These are phyloP conservation scores for Erodium moschatum DNA, from an alignment of 441 rosid genomes.

Conservation along the genomic window DNA sequence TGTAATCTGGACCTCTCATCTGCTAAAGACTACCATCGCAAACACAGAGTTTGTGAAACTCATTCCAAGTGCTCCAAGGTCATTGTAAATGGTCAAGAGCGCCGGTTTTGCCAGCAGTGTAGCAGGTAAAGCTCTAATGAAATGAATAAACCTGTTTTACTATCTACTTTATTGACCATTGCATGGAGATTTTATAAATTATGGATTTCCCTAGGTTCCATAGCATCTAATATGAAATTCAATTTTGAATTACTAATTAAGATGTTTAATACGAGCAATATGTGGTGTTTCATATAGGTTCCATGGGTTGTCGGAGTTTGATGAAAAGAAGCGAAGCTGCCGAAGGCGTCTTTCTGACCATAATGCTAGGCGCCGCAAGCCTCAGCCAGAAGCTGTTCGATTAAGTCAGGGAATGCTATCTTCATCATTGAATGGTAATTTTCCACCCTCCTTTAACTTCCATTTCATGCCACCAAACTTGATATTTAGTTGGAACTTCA, in stretches of 20 bases:
- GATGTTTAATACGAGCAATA: constrained; percentile 7
- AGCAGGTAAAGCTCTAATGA: constrained; percentile 47
- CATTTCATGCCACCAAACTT: background rate
- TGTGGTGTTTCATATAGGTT: constrained; percentile 41
- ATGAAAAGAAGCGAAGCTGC: constrained; percentile 88
- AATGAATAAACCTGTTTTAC: background rate
- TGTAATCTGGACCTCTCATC: constrained; percentile 71
- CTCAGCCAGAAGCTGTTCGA: constrained; percentile 51
- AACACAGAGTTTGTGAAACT: constrained; percentile 67
- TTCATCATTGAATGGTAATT: constrained; percentile 35
- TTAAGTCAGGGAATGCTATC: constrained; percentile 40
- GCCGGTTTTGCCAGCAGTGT: constrained; percentile 92
- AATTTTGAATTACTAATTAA: background rate
- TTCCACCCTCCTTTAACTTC: background rate
- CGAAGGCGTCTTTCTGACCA: constrained; percentile 83
- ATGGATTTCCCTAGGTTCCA: background rate
- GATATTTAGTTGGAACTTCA: background rate
- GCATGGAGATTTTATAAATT: background rate
- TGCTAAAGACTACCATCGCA: constrained; percentile 73
- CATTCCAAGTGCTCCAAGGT: constrained; percentile 82
- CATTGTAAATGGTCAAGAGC: constrained; percentile 60
- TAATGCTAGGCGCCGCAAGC: constrained; percentile 92
- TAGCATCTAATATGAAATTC: background rate
- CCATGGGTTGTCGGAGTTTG: constrained; percentile 75
- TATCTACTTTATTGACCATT: background rate